phyloP scores from a whole-genome alignment of 495 filamentous ascomycete species.

The Xylaria telfairii region DNA sequence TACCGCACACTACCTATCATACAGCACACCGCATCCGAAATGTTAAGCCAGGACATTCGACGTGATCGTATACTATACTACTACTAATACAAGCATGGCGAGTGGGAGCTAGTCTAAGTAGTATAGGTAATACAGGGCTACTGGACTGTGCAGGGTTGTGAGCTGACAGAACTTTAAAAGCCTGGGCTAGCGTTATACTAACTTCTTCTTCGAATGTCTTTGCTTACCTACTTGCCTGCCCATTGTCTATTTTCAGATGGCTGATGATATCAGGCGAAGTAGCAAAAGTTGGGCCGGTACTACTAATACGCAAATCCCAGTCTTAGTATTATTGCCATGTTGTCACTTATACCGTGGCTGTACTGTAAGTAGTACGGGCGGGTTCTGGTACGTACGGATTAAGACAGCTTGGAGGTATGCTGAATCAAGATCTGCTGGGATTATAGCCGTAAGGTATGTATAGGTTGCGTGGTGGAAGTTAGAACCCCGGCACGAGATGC shows the following conservation, averaged over 20 bases:
- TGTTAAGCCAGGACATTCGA: not conserved
- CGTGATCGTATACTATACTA: too few species aligned
- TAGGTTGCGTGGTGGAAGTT: not conserved
- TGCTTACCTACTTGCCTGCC: not conserved
- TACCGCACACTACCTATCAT: not conserved
- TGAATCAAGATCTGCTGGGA: slow-evolving; percentile 1
- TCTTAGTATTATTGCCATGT: too few species aligned
- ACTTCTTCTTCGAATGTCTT: not conserved
- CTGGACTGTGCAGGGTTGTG: too few species aligned
- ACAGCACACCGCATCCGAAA: not conserved
- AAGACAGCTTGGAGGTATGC: not conserved
- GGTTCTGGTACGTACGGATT: too few species aligned
- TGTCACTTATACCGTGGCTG: too few species aligned
- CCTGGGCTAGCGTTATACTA: not conserved
- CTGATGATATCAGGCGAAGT: not conserved
- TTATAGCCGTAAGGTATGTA: not conserved
- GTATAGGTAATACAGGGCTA: not conserved
- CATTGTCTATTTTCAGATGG: not conserved
- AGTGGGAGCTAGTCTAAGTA: too few species aligned
- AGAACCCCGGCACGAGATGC: not conserved
- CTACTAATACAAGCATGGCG: too few species aligned
- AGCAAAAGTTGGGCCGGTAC: not conserved
- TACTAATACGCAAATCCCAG: not conserved
- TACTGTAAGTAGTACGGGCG: too few species aligned
- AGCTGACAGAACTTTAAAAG: not conserved